Evolutionary conservation across 176 grass and related monocot species (phyloP), one percentile per base, ranked within the genome.

Genomic region (Carex parvula): DNA sequence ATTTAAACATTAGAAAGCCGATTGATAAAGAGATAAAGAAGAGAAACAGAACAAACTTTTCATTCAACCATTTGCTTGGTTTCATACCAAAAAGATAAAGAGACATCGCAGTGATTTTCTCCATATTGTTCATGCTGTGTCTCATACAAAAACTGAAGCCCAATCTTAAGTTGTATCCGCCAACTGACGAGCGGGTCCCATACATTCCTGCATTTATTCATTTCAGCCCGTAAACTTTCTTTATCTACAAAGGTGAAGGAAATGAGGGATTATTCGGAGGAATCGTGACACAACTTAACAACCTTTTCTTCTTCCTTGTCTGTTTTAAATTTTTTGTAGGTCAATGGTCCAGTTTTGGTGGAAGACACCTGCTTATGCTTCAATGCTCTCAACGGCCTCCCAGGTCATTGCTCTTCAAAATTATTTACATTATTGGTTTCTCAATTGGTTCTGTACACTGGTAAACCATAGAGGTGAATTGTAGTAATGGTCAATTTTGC

Each of bases 341-440:
- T 95, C 63, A 95, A 93, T 83, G 96, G 93, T 3, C 96, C 91
- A 84, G 91, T 99, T 81, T 87, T 99, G 41, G 96, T 95, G 44
- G 96, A 99, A 89, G 96, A 99, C 70, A 99, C 96, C 15, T 95
- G 96, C 83, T 80, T 99, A 54, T 99, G 96, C 84, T 99, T 99
- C 83, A 95, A 99, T 92, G 93, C 96, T 84, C 89, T 95, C 63
- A 91, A 99, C 48, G 93, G 93, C 30, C 84, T 99, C 77, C 96
- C 96, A 92, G 96, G 95, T 98, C 78, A 76, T 52, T 84, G 1
- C 65, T 84, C 63, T 87, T 64, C 21, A 20, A 46, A 80, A 12
- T 88, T 85, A 12, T 80, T 86, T 29, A 16, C 65, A 15, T 85
- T 82, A 24, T 72, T 17, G 35, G 79, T 54, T 80, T 84, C 35